phyloP scores from a whole-genome alignment of 495 filamentous ascomycete species.

The Bacidia rubella region DNA sequence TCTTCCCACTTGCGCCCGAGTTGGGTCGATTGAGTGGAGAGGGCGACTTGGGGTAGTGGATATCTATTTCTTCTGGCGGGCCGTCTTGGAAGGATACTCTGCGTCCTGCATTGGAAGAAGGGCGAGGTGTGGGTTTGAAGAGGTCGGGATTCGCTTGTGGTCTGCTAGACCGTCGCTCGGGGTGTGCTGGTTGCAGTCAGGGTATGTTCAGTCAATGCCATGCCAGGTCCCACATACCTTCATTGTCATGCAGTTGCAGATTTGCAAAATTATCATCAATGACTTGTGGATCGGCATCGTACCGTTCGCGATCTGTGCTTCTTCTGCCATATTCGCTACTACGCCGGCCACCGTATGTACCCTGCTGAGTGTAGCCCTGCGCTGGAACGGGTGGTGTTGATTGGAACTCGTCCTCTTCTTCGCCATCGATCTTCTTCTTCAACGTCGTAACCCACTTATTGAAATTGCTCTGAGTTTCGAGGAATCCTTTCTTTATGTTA shows the following conservation, averaged over 20 bases:
- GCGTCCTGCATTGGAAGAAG: conserved; percentile 46
- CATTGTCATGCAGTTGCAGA: conserved; percentile 67
- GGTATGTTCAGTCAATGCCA: too few species aligned
- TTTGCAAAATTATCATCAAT: conserved; percentile 83
- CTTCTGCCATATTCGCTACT: conserved; percentile 47
- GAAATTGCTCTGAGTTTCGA: conserved; percentile 86
- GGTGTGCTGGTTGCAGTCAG: conserved; percentile 14
- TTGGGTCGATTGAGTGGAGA: conserved; percentile 30
- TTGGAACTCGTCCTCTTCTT: conserved; percentile 44
- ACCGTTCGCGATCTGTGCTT: conserved; percentile 74
- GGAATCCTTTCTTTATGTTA: conserved; percentile 86
- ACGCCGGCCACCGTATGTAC: conserved; percentile 36
- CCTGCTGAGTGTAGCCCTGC: conserved; percentile 27
- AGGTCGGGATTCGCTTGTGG: conserved; percentile 67
- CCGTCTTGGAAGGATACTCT: conserved; percentile 71
- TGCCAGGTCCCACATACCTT: conserved; percentile 47
- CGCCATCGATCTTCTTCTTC: conserved; percentile 83
- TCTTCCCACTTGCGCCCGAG: conserved; percentile 37
- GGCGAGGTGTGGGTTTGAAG: conserved; percentile 58
- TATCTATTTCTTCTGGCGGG: conserved; percentile 61
- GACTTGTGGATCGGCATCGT: conserved; percentile 90
- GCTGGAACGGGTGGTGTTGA: conserved; percentile 27
- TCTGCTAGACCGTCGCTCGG: conserved; percentile 41
- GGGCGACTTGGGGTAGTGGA: conserved; percentile 53
- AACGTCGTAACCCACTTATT: conserved; percentile 84